Evolutionary conservation across 805 yeast genomes (phyloP), one percentile per base, ranked within the genome.

Genomic region (Wickerhamiella nectarea): DNA sequence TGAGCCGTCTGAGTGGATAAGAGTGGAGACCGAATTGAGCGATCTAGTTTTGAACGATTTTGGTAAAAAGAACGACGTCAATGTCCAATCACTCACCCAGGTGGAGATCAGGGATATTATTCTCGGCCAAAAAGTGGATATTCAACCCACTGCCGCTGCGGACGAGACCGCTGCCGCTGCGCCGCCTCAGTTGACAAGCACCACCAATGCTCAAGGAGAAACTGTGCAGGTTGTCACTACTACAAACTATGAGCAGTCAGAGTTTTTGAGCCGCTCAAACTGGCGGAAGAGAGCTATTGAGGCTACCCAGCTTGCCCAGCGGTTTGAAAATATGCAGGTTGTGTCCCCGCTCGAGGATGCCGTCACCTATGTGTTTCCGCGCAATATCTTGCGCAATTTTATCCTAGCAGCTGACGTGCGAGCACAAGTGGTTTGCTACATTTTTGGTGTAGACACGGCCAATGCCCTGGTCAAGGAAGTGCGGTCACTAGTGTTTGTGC

Each of bases 201-300:
- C 94, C 0, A 77, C 78, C 20, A 91, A 85, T 56, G 94, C 83
- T 2, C 96, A 87, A 56, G 99, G 99, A 26, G 98, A 91, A 57
- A 93, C 87, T 54, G 89, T 91, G 54, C 80, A 82, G 34, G 89
- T 95, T 0, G 95, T 89, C 24, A 86, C 97, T 0, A 86, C 97
- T 0, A 76, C 87, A 14, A 76, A 76, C 49, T 87, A 82, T 57
- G 98, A 86, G 58, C 91, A 84, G 54, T 78, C 76, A 63, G 64
- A 78, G 12, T 91, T 91, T 58, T 69, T 78, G 37, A 83, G 95
- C 1, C 78, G 76, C 58, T 76, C 86, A 28, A 94, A 86, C 56
- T 91, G 99, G 99, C 71, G 97, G 52, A 70, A 71, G 43, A 65
- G 93, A 33, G 95, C 96, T 0, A 74, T 91, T 39, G 77, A 93